Base-by-base conservation (phyloP, 202 grass and related monocot species). In the Eragrostis tef region DNA sequence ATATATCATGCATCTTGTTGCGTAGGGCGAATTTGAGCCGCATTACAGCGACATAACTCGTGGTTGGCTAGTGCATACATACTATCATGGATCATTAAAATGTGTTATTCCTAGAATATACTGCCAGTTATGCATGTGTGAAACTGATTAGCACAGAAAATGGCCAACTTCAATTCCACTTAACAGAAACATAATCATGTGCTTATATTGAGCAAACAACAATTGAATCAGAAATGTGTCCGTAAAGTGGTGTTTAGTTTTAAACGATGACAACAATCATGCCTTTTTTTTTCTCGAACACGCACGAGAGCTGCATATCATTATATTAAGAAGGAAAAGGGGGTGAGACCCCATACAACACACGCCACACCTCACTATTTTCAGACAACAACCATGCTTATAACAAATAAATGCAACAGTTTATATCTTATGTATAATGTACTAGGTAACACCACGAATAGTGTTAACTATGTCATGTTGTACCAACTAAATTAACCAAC, bases 121-220 rank as follows among this genome's bases (percentile, higher is more conserved):
- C 15, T 88, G 19, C 6, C 49, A 66, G 56, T 71, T 45, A 81
- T 62, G 84, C n/a, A 64, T 74, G 57, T 62, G 43, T 68, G 54
- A 63, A 73, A 68, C 13, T 62, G n/a, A 24, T 36, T 44, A 67
- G 46, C 19, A 46, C 36, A 12, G 44, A 77, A 56, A 19, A 73
- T 65, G 58, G 58, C 36, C 43, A 73, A 45, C 54, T 58, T n/a
- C n/a, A n/a, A n/a, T n/a, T n/a, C 17, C 6, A 74, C 21, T 5
- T 16, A 62, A 68, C 1, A 42, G 14, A 68, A 84, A 74, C 19
- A 84, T 16, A 51, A 70, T 62, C 9, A 79, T 15, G 8, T 11
- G 24, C 6, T 41, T 69, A 79, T 51, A 42, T 44, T 74, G 6
- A 52, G 69, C 29, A 29, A 52, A 25, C 34, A 51, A 15, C 26